These are phyloP conservation scores for Stachybotrys chlorohalonatus DNA, from an alignment of 2,329 filamentous ascomycete genomes.

Conservation along the genomic window DNA sequence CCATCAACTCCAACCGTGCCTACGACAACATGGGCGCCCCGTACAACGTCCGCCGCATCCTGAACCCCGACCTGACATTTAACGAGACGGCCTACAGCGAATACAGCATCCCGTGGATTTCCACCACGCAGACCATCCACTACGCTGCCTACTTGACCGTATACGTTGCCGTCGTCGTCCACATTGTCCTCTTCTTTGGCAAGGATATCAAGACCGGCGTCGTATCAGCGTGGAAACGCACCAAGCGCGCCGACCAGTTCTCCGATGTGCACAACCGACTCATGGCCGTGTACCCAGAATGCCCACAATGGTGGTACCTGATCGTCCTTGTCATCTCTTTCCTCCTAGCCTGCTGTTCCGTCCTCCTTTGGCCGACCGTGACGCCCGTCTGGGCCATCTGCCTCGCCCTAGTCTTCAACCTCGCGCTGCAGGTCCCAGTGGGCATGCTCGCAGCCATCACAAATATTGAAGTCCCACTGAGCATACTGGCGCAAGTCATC, in stretches of 20 bases:
- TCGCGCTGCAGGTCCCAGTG: conserved; percentile 44
- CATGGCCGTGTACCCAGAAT: conserved; percentile 26
- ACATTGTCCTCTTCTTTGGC: conserved; percentile 21
- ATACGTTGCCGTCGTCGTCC: conserved; percentile 17
- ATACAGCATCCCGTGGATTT: conserved; percentile 46
- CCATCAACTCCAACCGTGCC: conserved; percentile 42
- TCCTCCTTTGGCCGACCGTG: conserved; percentile 37
- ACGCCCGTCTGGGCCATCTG: conserved; percentile 42
- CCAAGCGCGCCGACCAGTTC: conserved; percentile 25
- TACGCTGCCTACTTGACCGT: conserved; percentile 20
- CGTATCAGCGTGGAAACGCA: conserved; percentile 14
- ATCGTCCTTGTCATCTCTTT: conserved; percentile 38
- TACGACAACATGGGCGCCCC: conserved; percentile 46
- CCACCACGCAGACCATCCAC: conserved; percentile 25
- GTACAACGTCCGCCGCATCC: conserved; percentile 44
- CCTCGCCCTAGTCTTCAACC: conserved; percentile 39
- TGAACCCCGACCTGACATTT: conserved; percentile 38
- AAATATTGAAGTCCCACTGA: conserved; percentile 49
- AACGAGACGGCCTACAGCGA: conserved; percentile 40
- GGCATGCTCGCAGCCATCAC: conserved; percentile 48
- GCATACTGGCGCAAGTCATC: conserved; percentile 58
- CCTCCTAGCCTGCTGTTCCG: conserved; percentile 23
- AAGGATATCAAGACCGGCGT: conserved; percentile 17
- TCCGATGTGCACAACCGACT: conserved; percentile 22
- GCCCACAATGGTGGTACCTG: conserved; percentile 46